A percentile compares a stretch with the other conserved stretches of the same genome.
Conservation (phyloP, 2,329 filamentous ascomycete species). For the Neofusicoccum cordaticola region DNA sequence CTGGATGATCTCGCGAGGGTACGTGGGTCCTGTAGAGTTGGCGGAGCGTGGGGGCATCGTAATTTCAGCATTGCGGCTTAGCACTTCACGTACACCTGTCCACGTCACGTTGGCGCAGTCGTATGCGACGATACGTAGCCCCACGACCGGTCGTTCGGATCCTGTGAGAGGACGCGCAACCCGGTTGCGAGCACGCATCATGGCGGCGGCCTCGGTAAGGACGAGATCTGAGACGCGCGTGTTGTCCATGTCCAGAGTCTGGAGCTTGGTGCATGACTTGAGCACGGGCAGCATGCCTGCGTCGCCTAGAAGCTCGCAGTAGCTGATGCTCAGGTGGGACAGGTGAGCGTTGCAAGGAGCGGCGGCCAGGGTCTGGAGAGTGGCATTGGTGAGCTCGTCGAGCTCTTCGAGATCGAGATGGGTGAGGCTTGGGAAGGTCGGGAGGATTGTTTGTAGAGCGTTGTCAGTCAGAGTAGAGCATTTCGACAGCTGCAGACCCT, state of each 20-base stretch:
- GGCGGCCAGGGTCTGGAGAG: conserved; percentile 72
- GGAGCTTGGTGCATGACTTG: conserved; percentile 67
- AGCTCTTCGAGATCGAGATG: conserved; percentile 90
- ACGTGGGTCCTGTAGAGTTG: conserved; percentile 46
- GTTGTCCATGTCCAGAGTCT: conserved; percentile 84
- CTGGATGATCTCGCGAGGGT: conserved; percentile 74
- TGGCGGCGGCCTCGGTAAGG: conserved; percentile 78
- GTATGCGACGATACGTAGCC: conserved; percentile 77
- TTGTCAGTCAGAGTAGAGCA: conserved; percentile 72
- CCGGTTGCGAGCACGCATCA: conserved; percentile 66
- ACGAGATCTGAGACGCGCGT: conserved; percentile 85
- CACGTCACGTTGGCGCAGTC: conserved; percentile 92
- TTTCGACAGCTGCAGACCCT: conserved; percentile 79
- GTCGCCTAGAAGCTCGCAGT: conserved; percentile 84
- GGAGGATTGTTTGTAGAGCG: conserved; percentile 69
- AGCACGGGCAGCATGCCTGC: conserved; percentile 78
- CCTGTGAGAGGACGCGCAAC: conserved; percentile 32
- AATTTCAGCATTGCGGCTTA: conserved; percentile 79
- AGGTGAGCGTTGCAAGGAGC: conserved; percentile 70
- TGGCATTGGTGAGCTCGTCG: conserved; percentile 68
- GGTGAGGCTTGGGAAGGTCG: conserved; percentile 72
- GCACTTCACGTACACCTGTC: conserved; percentile 82
- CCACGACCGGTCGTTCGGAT: conserved; percentile 45
- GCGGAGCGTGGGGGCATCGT: conserved; percentile 45
- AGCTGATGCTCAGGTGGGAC: conserved; percentile 81